These are phyloP conservation scores for Didymella segeticola DNA, from an alignment of 2,329 filamentous ascomycete genomes.

Conservation along the genomic window DNA sequence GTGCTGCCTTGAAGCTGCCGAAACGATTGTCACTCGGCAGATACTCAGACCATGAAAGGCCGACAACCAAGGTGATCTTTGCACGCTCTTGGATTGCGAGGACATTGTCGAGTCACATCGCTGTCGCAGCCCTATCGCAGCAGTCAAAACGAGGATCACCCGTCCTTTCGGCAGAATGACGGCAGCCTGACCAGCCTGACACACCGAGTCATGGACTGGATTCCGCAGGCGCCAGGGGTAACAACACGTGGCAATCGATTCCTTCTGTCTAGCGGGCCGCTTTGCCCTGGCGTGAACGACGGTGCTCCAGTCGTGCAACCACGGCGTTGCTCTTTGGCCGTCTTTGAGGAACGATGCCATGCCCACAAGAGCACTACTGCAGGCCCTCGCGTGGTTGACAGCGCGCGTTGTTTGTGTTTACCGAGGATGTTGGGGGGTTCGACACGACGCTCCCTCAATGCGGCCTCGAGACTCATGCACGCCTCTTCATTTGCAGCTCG, in stretches of 20 bases:
- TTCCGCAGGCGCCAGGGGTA: slow-evolving; percentile 32
- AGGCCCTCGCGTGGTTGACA: slow-evolving; percentile 21
- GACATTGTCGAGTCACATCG: slow-evolving; percentile 19
- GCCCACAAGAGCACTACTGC: slow-evolving; percentile 21
- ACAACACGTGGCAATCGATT: slow-evolving; percentile 43
- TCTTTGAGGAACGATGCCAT: slow-evolving; percentile 3
- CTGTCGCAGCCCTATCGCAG: slow-evolving; percentile 18
- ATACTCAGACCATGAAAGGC: slow-evolving; percentile 25
- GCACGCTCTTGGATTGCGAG: slow-evolving; percentile 8
- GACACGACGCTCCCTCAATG: slow-evolving; percentile 13
- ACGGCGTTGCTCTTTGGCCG: slow-evolving; percentile 12
- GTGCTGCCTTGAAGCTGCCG: slow-evolving; percentile 21
- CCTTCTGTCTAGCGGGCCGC: slow-evolving; percentile 37
- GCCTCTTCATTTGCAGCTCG: slow-evolving; percentile 26
- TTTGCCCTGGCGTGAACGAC: slow-evolving; percentile 38
- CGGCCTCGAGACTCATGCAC: slow-evolving; percentile 29
- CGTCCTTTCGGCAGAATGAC: slow-evolving; percentile 29
- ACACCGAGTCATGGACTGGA: slow-evolving; percentile 36
- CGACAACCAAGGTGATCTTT: slow-evolving; percentile 1
- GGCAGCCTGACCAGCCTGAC: slow-evolving; percentile 15
- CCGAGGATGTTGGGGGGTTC: slow-evolving; percentile 16
- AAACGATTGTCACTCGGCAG: slow-evolving; percentile 27
- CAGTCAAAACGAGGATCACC: slow-evolving; percentile 30
- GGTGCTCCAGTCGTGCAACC: slow-evolving; percentile 19
- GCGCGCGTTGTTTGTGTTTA: slow-evolving; percentile 20